Conservation (phyloP, 1,139 yeast species). For the Kazachstania sp. region DNA sequence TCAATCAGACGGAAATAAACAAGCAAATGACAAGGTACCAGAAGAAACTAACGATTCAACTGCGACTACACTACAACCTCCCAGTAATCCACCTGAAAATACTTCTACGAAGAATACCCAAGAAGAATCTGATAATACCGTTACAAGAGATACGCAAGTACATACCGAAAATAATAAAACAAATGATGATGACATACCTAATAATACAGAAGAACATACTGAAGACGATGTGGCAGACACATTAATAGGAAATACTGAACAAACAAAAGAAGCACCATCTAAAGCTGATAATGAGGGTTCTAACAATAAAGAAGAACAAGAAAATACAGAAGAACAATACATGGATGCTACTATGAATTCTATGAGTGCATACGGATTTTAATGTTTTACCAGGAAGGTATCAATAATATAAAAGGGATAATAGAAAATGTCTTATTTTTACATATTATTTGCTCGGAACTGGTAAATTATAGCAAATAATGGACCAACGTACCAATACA, state of each 20-base stretch:
- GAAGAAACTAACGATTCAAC: neutral
- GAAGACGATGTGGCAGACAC: neutral
- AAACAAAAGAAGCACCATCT: neutral
- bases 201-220: no score
- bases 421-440: neutral
- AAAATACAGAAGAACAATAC: conserved; percentile 3
- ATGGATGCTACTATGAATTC: neutral
- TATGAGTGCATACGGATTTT: conserved; percentile 1
- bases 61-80: no score
- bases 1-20: neutral
- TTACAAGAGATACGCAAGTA: no score
- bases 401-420: no score
- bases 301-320: conserved; percentile 6
- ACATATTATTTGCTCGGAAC: no score
- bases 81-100: no score
- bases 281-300: neutral
- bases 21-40: neutral
- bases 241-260: neutral
- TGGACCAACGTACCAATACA: no score
- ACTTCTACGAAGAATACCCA: no score
- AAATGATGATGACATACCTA: no score
- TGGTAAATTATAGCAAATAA: no score
- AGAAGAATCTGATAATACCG: no score
- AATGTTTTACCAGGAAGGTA: neutral
- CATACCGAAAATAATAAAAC: no score